These are phyloP conservation scores for Rhynchospora tenuis DNA, from an alignment of 176 grass and related monocot species.

Conservation along the genomic window DNA sequence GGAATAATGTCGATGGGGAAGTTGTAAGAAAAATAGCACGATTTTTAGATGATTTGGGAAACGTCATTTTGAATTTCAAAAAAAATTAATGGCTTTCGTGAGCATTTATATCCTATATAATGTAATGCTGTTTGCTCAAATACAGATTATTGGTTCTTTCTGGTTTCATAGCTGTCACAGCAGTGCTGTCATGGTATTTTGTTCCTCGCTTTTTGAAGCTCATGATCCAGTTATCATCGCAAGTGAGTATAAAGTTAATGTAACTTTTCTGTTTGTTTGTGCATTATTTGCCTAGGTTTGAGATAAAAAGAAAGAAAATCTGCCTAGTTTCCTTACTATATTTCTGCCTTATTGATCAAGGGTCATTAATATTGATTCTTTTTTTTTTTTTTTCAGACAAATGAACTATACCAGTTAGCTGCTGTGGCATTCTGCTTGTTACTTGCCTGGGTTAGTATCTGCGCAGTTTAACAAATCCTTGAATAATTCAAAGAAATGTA, in stretches of 20 bases:
- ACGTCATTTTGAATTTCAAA: slow-evolving; percentile 11
- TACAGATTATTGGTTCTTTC: slow-evolving; percentile 87
- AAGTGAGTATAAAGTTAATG: slow-evolving; percentile 50
- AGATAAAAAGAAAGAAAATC: background rate
- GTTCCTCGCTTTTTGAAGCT: slow-evolving; percentile 97
- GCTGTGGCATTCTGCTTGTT: slow-evolving; percentile 89
- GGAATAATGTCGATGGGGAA: slow-evolving; percentile 93
- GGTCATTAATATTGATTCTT: background rate
- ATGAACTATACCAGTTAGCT: slow-evolving; percentile 97
- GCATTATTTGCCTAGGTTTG: background rate
- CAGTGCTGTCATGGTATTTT: slow-evolving; percentile 92
- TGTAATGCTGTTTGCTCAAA: slow-evolving; percentile 24
- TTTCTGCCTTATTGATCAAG: background rate
- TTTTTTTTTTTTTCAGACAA: slow-evolving; percentile 68
- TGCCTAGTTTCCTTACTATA: background rate
- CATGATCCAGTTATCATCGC: slow-evolving; percentile 95
- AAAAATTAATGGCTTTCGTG: background rate
- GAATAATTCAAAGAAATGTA: background rate
- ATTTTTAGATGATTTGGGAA: slow-evolving; percentile 3
- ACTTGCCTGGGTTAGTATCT: slow-evolving; percentile 78
- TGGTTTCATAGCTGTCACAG: slow-evolving; percentile 67
- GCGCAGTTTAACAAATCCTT: slow-evolving; percentile 4
- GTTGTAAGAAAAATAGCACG: slow-evolving; percentile 47
- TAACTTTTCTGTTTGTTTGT: slow-evolving; percentile 24
- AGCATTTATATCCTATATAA: slow-evolving; percentile 2